Evolutionary conservation across 1,139 yeast species (phyloP).

Genomic region (Lodderomyces jiufengensis): DNA sequence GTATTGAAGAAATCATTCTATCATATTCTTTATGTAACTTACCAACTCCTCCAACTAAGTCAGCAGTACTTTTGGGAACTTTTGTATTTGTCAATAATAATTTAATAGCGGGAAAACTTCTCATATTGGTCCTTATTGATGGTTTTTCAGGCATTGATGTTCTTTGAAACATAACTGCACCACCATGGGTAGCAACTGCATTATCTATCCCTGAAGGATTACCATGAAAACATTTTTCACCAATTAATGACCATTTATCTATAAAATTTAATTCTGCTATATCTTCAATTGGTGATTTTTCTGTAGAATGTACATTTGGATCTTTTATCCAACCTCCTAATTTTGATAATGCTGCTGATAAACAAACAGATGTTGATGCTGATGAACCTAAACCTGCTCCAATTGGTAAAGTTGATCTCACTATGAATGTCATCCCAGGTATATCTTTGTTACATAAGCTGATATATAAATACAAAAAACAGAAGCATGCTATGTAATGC

Average conservation of each 20-base stretch:
- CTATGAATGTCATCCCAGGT: constrained; percentile 56
- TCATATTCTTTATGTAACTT: constrained; percentile 52
- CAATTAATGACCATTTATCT: constrained; percentile 86
- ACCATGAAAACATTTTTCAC: constrained; percentile 95
- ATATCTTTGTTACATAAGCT: constrained; percentile 48
- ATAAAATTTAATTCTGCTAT: constrained; percentile 54
- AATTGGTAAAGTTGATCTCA: constrained; percentile 84
- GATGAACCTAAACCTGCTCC: constrained; percentile 98
- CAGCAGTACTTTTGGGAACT: constrained; percentile 84
- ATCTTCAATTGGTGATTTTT: constrained; percentile 32
- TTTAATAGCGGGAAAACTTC: constrained; percentile 72
- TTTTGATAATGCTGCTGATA: constrained; percentile 69
- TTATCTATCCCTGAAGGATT: constrained; percentile 97
- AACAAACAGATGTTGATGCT: constrained; percentile 84
- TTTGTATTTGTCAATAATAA: constrained; percentile 79
- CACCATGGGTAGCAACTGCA: constrained; percentile 94
- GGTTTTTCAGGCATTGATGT: constrained; percentile 45
- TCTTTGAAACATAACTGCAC: constrained; percentile 88
- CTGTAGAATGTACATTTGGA: constrained; percentile 27
- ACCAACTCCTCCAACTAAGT: constrained; percentile 75
- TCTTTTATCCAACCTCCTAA: constrained; percentile 52
- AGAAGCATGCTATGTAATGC: constrained; percentile 79
- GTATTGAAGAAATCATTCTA: constrained; percentile 50
- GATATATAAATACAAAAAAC: constrained; percentile 75
- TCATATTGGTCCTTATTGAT: constrained; percentile 59